Evolutionary conservation across 148 eudicot species (phyloP), one percentile per base, ranked within the genome.

Genomic region (Heliosperma pusillum): DNA sequence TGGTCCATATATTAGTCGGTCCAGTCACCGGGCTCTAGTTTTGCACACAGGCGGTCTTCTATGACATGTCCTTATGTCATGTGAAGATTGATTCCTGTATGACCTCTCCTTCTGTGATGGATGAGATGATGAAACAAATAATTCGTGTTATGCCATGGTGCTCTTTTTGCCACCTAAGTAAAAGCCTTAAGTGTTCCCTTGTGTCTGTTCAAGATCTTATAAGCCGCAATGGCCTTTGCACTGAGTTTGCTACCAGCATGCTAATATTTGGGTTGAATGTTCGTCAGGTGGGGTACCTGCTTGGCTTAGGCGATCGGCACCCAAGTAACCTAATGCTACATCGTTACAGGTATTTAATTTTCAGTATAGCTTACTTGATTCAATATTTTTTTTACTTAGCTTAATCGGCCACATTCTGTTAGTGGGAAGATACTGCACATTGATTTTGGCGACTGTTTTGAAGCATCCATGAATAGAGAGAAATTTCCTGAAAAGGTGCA

Each of bases 371-470:
- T 67, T 57, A 75, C 30, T 24, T 9, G 56, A 17, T 2, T 74
- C 25, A 27, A 57, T 13, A 7, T 24, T 66, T 26, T 16, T 66
- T 63, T 64, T 13, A 66, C 33, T 61, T 73, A 33, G 15, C 44
- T 52, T 27, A 47, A 76, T 71, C 70, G 45, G 3, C 59, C 72
- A 20, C 63, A 26, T 65, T 62, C 30, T 80, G 69, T 82, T 76
- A 96, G 99, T 86, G 99, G 99, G 76, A 96, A 96, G 82, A 96
- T 96, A 69, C 66, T 96, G 79, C 99, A 96, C 75, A 96, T 96
- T 76, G 99, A 96, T 83, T 96, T 96, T 82, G 99, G 99, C 64
- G 99, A 96, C 88, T 96, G 99, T 85, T 96, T 96, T 86, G 99
- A 96, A 89, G 97, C 99, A 68, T 90, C 99, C 74, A 96, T 96